Evolutionary conservation across 805 yeast genomes (phyloP).

Genomic region (Starmerella asiatica): DNA sequence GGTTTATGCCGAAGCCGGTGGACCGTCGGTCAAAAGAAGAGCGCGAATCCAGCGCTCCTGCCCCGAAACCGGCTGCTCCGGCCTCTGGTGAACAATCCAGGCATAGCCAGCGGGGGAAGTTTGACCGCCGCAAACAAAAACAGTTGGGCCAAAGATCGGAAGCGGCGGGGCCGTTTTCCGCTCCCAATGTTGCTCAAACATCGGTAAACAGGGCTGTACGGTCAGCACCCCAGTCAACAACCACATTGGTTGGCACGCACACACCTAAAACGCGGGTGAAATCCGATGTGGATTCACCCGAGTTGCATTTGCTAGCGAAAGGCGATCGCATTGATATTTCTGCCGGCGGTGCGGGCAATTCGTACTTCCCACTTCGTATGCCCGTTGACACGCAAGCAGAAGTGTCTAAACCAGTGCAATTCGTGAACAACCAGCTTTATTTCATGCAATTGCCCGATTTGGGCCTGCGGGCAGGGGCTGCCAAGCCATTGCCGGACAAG

Average conservation of each 20-base stretch:
- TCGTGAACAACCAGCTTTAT: constrained; percentile 23
- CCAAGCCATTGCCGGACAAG: constrained; percentile 6
- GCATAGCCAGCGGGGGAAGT: constrained; percentile 4
- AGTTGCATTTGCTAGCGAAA: constrained; percentile 2
- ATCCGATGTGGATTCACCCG: constrained; percentile 7
- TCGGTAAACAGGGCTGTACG: no score
- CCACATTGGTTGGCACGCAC: not conserved
- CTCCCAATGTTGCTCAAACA: constrained; percentile 21
- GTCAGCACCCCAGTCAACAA: not conserved
- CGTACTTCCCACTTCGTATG: constrained; percentile 19
- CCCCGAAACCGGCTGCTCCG: constrained; percentile 25
- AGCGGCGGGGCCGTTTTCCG: constrained; percentile 29
- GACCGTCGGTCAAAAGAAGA: constrained; percentile 76
- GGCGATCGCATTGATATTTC: constrained; percentile 14
- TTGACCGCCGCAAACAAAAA: constrained; percentile 12
- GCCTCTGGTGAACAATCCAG: constrained; percentile 17
- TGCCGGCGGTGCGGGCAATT: constrained; percentile 2
- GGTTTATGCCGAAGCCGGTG: constrained; percentile 74
- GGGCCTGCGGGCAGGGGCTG: constrained; percentile 21
- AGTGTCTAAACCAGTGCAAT: constrained; percentile 5
- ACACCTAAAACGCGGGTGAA: constrained; percentile 12
- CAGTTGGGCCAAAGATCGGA: constrained; percentile 20
- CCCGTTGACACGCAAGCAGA: constrained; percentile 2
- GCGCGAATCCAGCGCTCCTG: constrained; percentile 64
- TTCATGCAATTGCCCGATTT: constrained; percentile 38